Percentiles rank a stretch among this genome's conserved stretches.
Conservation (phyloP, 2,329 filamentous ascomycete species). For the Pseudocercospora macadamiae region DNA sequence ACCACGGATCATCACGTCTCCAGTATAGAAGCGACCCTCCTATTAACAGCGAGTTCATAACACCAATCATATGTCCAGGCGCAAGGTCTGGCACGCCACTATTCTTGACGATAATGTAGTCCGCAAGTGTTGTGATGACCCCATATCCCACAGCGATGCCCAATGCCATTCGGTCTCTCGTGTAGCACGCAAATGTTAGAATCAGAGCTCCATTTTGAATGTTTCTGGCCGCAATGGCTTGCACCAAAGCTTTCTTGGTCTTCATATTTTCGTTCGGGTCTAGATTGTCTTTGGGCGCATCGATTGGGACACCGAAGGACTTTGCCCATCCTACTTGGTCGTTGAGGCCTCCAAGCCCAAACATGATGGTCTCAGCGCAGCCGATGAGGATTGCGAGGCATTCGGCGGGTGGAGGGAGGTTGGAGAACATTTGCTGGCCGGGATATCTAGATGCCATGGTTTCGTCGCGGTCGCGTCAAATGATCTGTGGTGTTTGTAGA, state of each 20-base stretch:
- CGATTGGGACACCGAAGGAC: slow-evolving; percentile 39
- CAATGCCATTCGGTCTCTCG: slow-evolving; percentile 36
- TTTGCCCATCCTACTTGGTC: slow-evolving; percentile 38
- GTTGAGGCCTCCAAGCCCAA: slow-evolving; percentile 40
- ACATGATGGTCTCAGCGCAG: slow-evolving; percentile 36
- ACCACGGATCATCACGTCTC: slow-evolving; percentile 30
- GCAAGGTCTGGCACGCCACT: slow-evolving; percentile 34
- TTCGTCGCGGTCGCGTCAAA: neutral
- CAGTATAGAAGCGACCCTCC: slow-evolving; percentile 37
- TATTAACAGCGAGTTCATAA: slow-evolving; percentile 33
- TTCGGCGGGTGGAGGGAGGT: slow-evolving; percentile 40
- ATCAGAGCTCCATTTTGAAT: slow-evolving; percentile 37
- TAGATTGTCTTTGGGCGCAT: slow-evolving; percentile 18
- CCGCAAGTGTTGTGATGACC: slow-evolving; percentile 35
- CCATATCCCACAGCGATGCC: slow-evolving; percentile 33
- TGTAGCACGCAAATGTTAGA: slow-evolving; percentile 37
- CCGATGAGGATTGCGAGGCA: slow-evolving; percentile 41
- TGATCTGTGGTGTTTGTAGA: neutral
- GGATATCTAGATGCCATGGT: slow-evolving; percentile 24
- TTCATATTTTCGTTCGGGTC: slow-evolving; percentile 27
- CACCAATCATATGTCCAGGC: slow-evolving; percentile 35
- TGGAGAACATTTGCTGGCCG: slow-evolving; percentile 24
- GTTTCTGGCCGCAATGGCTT: slow-evolving; percentile 37
- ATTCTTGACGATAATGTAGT: slow-evolving; percentile 35
- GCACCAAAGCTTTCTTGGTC: slow-evolving; percentile 32